Percentiles rank a stretch among this genome's conserved stretches.
phyloP scores from a whole-genome alignment of 331 rosid genomes.

The Pyrus hybrid region DNA sequence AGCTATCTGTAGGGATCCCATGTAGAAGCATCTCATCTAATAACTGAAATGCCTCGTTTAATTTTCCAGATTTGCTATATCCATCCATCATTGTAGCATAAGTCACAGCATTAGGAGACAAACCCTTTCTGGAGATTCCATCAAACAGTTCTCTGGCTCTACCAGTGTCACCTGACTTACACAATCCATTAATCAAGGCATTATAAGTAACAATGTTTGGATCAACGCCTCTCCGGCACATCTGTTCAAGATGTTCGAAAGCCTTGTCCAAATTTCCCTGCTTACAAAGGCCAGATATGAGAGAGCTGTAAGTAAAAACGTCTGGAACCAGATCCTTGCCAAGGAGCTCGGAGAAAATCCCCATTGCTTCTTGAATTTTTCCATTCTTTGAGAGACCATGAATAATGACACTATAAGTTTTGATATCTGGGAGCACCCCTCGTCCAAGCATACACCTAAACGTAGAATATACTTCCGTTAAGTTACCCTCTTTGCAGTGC shows the following conservation, averaged over 20 bases:
- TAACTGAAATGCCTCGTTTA: slow-evolving; percentile 25
- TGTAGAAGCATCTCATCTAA: slow-evolving; percentile 31
- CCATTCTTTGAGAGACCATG: slow-evolving; percentile 36
- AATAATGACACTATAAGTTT: slow-evolving; percentile 33
- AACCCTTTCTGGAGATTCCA: slow-evolving; percentile 26
- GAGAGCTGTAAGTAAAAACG: slow-evolving; percentile 31
- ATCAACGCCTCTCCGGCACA: slow-evolving; percentile 25
- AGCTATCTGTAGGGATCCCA: slow-evolving; percentile 26
- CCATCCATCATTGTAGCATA: slow-evolving; percentile 32
- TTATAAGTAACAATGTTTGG: slow-evolving; percentile 38
- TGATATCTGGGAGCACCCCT: slow-evolving; percentile 32
- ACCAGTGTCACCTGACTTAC: slow-evolving; percentile 40
- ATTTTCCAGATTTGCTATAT: slow-evolving; percentile 35
- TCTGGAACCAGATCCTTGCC: slow-evolving; percentile 36
- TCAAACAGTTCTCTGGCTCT: slow-evolving; percentile 31
- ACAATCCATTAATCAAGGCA: slow-evolving; percentile 38
- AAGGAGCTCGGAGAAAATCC: slow-evolving; percentile 28
- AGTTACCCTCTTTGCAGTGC: slow-evolving; percentile 34
- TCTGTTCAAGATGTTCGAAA: slow-evolving; percentile 29
- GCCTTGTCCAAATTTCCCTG: slow-evolving; percentile 32
- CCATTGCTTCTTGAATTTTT: slow-evolving; percentile 41
- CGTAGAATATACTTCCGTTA: slow-evolving; percentile 27
- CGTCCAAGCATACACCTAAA: slow-evolving; percentile 33
- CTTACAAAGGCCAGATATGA: slow-evolving; percentile 36
- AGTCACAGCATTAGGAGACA: slow-evolving; percentile 32